Conservation (phyloP, 306 rosid species). For the Fagus crenata region DNA sequence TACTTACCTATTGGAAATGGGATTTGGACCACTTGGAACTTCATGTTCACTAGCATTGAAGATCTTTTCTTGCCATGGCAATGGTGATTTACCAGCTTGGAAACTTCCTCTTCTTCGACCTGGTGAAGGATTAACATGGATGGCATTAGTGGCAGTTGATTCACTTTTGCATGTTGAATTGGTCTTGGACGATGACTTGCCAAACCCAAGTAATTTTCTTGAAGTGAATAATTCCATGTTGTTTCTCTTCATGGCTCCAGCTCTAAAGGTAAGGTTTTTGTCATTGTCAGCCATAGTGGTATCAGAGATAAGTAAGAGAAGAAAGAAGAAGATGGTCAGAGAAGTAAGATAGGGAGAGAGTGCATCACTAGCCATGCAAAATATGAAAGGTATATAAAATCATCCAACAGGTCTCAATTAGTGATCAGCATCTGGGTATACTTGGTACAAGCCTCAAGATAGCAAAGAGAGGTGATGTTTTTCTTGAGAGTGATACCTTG, state of each 20-base stretch:
- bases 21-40: conserved; percentile 94
- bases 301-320: conserved; percentile 38
- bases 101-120: conserved; percentile 27
- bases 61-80: conserved; percentile 47
- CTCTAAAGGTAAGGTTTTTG: conserved; percentile 14
- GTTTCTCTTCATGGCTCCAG: conserved; percentile 24
- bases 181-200: conserved; percentile 19
- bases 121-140: conserved; percentile 20
- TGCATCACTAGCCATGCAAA: conserved; percentile 67
- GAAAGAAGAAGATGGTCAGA: conserved; percentile 40
- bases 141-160: conserved; percentile 2
- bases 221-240: conserved; percentile 15
- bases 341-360: conserved; percentile 30
- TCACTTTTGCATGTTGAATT: conserved; percentile 16
- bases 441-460: conserved; percentile 9
- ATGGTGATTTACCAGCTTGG: conserved; percentile 31
- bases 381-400: conserved; percentile 26
- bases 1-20: conserved; percentile 79
- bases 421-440: conserved; percentile 6
- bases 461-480: conserved; percentile 19
- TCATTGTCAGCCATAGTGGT: conserved; percentile 42
- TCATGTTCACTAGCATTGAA: conserved; percentile 64
- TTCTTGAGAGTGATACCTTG: conserved; percentile 32
- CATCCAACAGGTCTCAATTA: conserved; percentile 29
- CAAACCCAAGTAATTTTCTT: conserved; percentile 25